Percentiles rank a stretch among this genome's conserved stretches.
Conservation (phyloP, 1,139 yeast species). For the Kluyveromyces marxianus region DNA sequence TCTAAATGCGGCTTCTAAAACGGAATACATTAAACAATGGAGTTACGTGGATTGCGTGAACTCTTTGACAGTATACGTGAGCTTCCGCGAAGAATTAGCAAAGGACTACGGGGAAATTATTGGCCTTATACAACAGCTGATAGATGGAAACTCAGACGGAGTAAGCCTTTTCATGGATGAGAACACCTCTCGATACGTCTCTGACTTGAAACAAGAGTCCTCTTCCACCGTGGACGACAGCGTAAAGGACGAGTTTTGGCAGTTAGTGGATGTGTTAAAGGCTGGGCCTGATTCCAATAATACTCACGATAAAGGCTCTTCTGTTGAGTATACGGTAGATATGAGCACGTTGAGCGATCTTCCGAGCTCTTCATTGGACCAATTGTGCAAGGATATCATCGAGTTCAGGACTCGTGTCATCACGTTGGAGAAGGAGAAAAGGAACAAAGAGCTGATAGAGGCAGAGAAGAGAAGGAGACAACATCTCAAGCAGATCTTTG, state of each 20-base stretch:
- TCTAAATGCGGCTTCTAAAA: neutral
- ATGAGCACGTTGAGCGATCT: constrained; percentile 54
- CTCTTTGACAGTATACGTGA: constrained; percentile 17
- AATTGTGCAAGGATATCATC: constrained; percentile 50
- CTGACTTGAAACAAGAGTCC: constrained; percentile 7
- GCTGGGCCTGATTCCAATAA: neutral
- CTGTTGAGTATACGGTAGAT: constrained; percentile 46
- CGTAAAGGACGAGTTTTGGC: constrained; percentile 5
- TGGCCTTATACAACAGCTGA: neutral
- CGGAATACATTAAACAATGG: constrained; percentile 9
- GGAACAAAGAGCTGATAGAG: constrained; percentile 42
- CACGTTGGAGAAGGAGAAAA: constrained; percentile 48
- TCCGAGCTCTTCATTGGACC: constrained; percentile 52
- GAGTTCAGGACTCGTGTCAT: constrained; percentile 57
- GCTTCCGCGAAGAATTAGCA: constrained; percentile 8
- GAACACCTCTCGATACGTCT: constrained; percentile 16
- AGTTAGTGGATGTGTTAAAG: constrained; percentile 4
- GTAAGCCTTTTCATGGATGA: constrained; percentile 15
- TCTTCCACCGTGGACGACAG: neutral
- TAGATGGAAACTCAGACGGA: neutral
- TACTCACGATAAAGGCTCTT: neutral
- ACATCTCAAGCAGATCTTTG: constrained; percentile 44
- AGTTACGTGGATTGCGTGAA: constrained; percentile 11
- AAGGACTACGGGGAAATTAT: neutral
- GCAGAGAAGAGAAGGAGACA: constrained; percentile 48